Conservation (phyloP, 192 early-diverging fungal genomes). For the Fimicolochytrium jonesii region DNA sequence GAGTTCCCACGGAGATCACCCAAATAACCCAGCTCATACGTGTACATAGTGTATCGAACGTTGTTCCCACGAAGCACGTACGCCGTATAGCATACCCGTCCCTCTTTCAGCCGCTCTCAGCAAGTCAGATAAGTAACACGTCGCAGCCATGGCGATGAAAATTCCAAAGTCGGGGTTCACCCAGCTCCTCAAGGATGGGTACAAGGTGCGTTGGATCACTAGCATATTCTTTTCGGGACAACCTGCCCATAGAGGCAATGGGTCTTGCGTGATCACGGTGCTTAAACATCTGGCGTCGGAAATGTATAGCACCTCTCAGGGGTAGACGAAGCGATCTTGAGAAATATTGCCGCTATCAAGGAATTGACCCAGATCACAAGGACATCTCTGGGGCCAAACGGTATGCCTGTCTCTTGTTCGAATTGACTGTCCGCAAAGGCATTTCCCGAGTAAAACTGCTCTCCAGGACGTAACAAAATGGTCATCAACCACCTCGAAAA, state of each 20-base stretch:
- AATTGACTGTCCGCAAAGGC: no score
- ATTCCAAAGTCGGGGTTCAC: conserved; percentile 79
- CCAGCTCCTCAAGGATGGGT: conserved; percentile 91
- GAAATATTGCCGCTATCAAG: conserved; percentile 92
- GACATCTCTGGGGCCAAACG: conserved; percentile 96
- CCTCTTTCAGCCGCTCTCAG: no score
- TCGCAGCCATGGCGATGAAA: conserved; percentile 84
- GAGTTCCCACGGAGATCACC: no score
- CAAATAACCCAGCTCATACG: no score
- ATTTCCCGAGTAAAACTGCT: no score
- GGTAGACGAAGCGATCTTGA: conserved; percentile 89
- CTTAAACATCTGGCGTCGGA: not conserved
- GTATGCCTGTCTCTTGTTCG: no score
- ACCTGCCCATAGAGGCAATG: no score
- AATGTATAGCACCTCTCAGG: conserved; percentile 77
- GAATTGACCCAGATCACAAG: conserved; percentile 90
- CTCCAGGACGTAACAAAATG: conserved; percentile 96
- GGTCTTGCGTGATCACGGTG: not conserved
- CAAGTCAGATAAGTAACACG: no score
- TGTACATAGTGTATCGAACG: no score
- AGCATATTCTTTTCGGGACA: no score
- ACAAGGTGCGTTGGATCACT: conserved; percentile 60
- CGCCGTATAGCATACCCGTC: no score
- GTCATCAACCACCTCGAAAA: conserved; percentile 98
- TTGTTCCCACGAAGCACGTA: no score